Evolutionary conservation across 805 yeast genomes (phyloP), one percentile per base, ranked within the genome.

Genomic region (Lipomyces sp.): DNA sequence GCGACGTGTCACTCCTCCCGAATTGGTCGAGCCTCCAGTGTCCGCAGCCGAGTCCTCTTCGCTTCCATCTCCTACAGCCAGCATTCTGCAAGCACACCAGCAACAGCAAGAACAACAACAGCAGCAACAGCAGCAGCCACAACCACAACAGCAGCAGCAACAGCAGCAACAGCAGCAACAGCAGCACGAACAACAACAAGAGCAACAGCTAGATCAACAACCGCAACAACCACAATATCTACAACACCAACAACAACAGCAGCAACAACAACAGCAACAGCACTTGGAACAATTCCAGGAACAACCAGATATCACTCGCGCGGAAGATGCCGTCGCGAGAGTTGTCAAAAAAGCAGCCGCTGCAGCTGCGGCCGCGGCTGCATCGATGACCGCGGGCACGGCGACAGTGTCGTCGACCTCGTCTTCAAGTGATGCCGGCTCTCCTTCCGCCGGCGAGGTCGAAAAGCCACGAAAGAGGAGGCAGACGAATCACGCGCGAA

Each of bases 321-420:
- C 70, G 1, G 71, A 68, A 45, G 70, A 68, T 36, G 70, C 69
- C 3, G 63, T 65, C 23, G 70, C 70, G 16, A 53, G 67, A n/a
- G 59, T 68, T 33, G 58, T 50, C 38, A 54, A 49, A 35, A 57
- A 52, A 28, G 49, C 43, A 16, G 49, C 42, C 36, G 55, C 40
- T 19, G 39, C 56, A 16, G 53, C 52, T 37, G 55, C 57, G n/a
- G 40, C 51, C 47, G 14, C 59, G 19, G 34, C 53, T 23, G 46
- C 51, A 35, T 16, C 53, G 37, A 34, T 47, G 24, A 10, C 43
- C 3, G 43, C 38, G 33, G 35, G 33, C 31, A 10, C 49, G 8
- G 51, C 47, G 11, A 2, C 41, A 39, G 56, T 38, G 31, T 53
- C 43, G 32, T 38, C 55, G 18, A 36, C 40, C 11, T 44, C 59